Percentiles rank a stretch among this genome's conserved stretches.
phyloP scores from a whole-genome alignment of 2,329 filamentous ascomycete genomes.

The Aspergillus brasiliensis region DNA sequence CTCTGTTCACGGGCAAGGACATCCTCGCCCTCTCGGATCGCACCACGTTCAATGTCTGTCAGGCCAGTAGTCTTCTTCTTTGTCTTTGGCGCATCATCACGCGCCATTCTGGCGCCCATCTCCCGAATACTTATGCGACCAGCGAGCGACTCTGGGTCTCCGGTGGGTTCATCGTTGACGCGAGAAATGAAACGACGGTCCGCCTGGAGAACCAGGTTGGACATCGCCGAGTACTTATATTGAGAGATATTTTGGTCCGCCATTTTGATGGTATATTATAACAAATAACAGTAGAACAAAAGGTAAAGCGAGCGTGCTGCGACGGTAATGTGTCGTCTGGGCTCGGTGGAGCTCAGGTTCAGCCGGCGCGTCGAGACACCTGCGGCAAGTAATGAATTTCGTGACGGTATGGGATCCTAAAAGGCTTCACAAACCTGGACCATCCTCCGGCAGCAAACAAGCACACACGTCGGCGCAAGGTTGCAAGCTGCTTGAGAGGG shows the following conservation, averaged over 20 bases:
- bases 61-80: slow-evolving; percentile 71
- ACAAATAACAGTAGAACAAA: slow-evolving; percentile 23
- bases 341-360: slow-evolving; percentile 38
- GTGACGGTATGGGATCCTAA: slow-evolving; percentile 25
- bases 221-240: slow-evolving; percentile 99
- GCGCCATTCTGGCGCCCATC: slow-evolving; percentile 84
- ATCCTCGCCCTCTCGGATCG: slow-evolving; percentile 77
- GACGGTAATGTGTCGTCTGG: slow-evolving; percentile 30
- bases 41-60: slow-evolving; percentile 72
- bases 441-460: slow-evolving; percentile 38
- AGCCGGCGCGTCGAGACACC: slow-evolving; percentile 36
- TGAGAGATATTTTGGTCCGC: slow-evolving; percentile 79
- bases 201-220: slow-evolving; percentile 99
- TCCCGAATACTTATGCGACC: slow-evolving; percentile 90
- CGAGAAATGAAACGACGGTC: slow-evolving; percentile 94
- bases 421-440: slow-evolving; percentile 40
- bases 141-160: slow-evolving; percentile 95
- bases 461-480: slow-evolving; percentile 28
- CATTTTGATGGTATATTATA: slow-evolving; percentile 55
- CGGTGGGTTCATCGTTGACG: slow-evolving; percentile 90
- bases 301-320: slow-evolving; percentile 28
- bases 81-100: slow-evolving; percentile 76
- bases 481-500: slow-evolving; percentile 27
- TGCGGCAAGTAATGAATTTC: slow-evolving; percentile 29
- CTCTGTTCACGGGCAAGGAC: slow-evolving; percentile 80